Base-by-base conservation (phyloP, 768 basidiomycete genomes). In the Cyathus striatus region DNA sequence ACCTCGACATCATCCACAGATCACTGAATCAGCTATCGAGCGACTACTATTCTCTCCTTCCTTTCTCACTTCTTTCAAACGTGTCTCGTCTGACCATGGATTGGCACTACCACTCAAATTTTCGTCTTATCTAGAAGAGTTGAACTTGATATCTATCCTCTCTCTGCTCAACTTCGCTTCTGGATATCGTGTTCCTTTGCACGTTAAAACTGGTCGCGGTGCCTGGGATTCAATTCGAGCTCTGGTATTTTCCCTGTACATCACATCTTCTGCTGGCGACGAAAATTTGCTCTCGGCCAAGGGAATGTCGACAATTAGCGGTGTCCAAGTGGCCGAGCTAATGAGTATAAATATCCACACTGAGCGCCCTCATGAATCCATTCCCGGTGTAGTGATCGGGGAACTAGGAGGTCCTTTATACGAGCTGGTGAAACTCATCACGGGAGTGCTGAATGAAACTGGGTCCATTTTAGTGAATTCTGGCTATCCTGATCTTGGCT, bases 181-280 rank as follows among this genome's bases (percentile, higher is more conserved):
- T 1, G 87, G 86, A 25, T 93, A 87, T 60, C 84, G 88, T 20
- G 68, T 72, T 4, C 78, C 83, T 4, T 72, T 94, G 27, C 89
- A 88, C 59, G 62, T 64, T 12, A 77, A 79, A 43, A 84, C 84
- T 2, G 79, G 82, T 12, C 79, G 88, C 32, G 90, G 90, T 17
- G 88, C 89, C 48, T 91, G 83, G 76, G 87, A 93, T 60, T 80
- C 78, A 43, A 86, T 92, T 54, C 76, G 85, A 40, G 83, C 80
- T 2, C 74, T 94, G 40, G 69, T 78, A 23, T 79, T 91, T 53
- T 75, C 80, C 12, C 63, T 90, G 49, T 90, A 83, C 61, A 70
- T 93, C 48, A 72, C 78, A 21, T 83, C 84, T 3, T 64, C 75
- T 5, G 59, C 70, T 18, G 72, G 67, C 39, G 73, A 72, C 18